Evolutionary conservation across 176 grass and related monocot genomes (phyloP).

Genomic region (barley (Hordeum vulgare)): MorexV3_pseudomolecules_assembly NC_058521.1:577219076-577219575

Average conservation of each 20-base stretch:
- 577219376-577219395: not conserved
- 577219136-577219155: constrained; percentile 46
- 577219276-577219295: not conserved
- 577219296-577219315: not conserved
- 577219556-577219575: constrained; percentile 90
- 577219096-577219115: constrained; percentile 80
- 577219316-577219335: not conserved
- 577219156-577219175: not conserved
- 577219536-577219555: constrained; percentile 30
- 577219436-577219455: not conserved
- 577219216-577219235: not conserved
- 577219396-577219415: not conserved
- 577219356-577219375: not conserved
- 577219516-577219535: not conserved
- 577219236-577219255: not conserved
- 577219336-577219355: not conserved
- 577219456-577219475: not conserved
- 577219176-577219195: not conserved
- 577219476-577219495: not conserved
- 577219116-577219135: constrained; percentile 77
- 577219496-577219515: not conserved
- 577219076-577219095: constrained; percentile 77
- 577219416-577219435: not conserved
- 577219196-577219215: not conserved
- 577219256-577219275: not conserved